These are phyloP conservation scores for Monilinia fructicola DNA, from an alignment of 2,329 filamentous ascomycete species.

Conservation along the genomic window DNA sequence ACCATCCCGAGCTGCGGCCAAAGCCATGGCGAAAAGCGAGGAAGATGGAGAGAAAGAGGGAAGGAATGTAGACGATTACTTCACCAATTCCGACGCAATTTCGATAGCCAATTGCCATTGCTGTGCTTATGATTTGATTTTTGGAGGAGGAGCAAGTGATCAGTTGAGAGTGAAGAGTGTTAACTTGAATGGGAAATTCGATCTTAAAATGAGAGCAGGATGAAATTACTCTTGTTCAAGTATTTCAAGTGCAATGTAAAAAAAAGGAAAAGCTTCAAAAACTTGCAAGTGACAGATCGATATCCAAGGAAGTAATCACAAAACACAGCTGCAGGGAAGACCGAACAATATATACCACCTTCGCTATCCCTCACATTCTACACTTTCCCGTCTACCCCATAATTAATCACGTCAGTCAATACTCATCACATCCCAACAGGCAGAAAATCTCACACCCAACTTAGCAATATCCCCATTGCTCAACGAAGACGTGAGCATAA, in stretches of 20 bases:
- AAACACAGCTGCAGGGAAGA: not conserved
- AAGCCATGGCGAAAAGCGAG: constrained; percentile 49
- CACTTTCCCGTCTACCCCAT: not conserved
- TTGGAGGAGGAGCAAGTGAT: not conserved
- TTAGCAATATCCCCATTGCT: not conserved
- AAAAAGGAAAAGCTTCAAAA: not conserved
- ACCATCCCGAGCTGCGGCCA: constrained; percentile 50
- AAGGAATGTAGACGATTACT: constrained; percentile 45
- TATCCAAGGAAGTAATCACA: not conserved
- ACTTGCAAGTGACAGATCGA: not conserved
- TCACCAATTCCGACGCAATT: constrained; percentile 46
- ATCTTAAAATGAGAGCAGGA: not conserved
- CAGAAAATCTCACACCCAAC: not conserved
- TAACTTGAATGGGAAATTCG: too few relatives aligned
- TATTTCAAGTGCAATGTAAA: not conserved
- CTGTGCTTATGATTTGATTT: not conserved
- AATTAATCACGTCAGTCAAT: too few relatives aligned
- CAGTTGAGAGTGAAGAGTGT: not conserved
- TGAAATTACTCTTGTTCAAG: not conserved
- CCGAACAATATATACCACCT: constrained; percentile 3
- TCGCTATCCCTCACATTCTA: not conserved
- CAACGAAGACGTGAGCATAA: not conserved
- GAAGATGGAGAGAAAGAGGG: constrained; percentile 42
- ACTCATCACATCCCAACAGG: too few relatives aligned
- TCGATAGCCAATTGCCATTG: constrained; percentile 40